phyloP scores from a whole-genome alignment of 192 early-diverging fungal species.

The Linnemannia hyalina region DNA sequence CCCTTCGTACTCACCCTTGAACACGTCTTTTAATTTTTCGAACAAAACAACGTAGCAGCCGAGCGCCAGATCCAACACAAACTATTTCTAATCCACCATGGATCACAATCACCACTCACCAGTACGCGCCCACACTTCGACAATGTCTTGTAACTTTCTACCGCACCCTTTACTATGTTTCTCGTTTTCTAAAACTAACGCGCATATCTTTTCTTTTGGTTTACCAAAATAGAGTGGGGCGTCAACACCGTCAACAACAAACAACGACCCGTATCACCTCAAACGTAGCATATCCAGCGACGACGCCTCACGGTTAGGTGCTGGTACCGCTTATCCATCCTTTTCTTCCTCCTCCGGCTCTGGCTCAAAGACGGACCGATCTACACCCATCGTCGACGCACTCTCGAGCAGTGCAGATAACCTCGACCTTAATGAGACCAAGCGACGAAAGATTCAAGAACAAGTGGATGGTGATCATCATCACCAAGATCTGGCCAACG shows the following conservation, averaged over 20 bases:
- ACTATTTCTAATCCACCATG: not conserved
- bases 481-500: not conserved
- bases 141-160: not conserved
- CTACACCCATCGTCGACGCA: not conserved
- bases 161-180: not conserved
- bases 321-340: not conserved
- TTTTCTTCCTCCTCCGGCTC: not conserved
- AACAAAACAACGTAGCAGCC: no score
- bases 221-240: conserved; percentile 7
- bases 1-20: no score
- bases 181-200: not conserved
- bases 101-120: conserved; percentile 3
- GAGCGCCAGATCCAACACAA: no score
- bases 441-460: conserved; percentile 34
- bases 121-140: not conserved
- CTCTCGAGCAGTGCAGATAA: not conserved
- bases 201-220: not conserved
- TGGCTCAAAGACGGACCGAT: not conserved
- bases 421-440: conserved; percentile 33
- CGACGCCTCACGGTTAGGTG: not conserved
- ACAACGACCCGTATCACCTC: conserved; percentile 16
- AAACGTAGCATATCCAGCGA: conserved; percentile 39
- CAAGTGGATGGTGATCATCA: not conserved
- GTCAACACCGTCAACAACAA: conserved; percentile 22
- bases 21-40: no score